Conservation (phyloP, 140 eudicot genomes). For the Bidens hawaiensis region DNA sequence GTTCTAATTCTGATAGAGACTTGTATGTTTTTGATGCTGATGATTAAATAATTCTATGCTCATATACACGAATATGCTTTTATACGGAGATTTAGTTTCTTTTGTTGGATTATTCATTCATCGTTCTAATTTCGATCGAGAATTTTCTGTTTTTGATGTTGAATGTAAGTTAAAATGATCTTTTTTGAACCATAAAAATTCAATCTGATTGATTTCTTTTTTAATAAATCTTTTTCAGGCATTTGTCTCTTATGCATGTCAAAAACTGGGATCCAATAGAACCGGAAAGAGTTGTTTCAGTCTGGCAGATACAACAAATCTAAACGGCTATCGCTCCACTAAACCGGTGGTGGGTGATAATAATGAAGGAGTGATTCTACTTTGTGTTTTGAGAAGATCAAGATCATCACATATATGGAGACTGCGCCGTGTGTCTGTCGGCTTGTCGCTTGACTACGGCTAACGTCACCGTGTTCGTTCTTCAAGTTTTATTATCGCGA, state of each 20-base stretch:
- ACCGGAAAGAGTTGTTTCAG: slow-evolving; percentile 58
- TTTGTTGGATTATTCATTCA: neutral
- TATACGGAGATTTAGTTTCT: too few relatives aligned
- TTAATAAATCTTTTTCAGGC: slow-evolving; percentile 40
- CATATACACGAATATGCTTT: neutral
- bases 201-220: neutral
- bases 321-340: slow-evolving; percentile 75
- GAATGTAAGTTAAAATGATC: too few relatives aligned
- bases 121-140: neutral
- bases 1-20: too few relatives aligned
- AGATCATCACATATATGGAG: slow-evolving; percentile 91
- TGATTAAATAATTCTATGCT: too few relatives aligned
- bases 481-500: neutral
- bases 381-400: slow-evolving; percentile 69
- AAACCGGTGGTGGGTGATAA: slow-evolving; percentile 63
- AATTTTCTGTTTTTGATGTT: neutral
- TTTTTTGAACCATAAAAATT: too few relatives aligned
- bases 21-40: too few relatives aligned
- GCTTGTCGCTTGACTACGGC: slow-evolving; percentile 91
- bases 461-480: slow-evolving; percentile 29
- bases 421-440: slow-evolving; percentile 72
- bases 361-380: slow-evolving; percentile 55
- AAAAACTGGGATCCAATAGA: slow-evolving; percentile 39
- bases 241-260: slow-evolving; percentile 45
- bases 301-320: slow-evolving; percentile 82